phyloP scores from a whole-genome alignment of 768 basidiomycete species.

The button mushroom (Agaricus bisporus) region DNA sequence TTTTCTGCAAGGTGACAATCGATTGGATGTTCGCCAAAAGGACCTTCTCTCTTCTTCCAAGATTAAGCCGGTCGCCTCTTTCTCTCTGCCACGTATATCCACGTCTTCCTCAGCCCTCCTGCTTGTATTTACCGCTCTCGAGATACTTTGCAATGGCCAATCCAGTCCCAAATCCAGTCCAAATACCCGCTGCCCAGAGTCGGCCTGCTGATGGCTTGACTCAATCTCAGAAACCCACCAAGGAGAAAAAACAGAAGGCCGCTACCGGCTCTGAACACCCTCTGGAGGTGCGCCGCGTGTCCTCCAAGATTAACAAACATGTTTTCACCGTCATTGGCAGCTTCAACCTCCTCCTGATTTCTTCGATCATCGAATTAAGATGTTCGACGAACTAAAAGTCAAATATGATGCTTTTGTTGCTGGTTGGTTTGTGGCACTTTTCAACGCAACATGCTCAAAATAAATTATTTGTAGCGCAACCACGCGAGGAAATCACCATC shows the following conservation, averaged over 20 bases:
- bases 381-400: slow-evolving; percentile 82
- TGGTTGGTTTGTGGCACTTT: slow-evolving; percentile 33
- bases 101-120: slow-evolving; percentile 8
- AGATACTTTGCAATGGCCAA: slow-evolving; percentile 44
- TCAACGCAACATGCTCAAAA: slow-evolving; percentile 8
- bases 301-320: not conserved
- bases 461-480: slow-evolving; percentile 47
- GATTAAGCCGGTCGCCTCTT: slow-evolving; percentile 26
- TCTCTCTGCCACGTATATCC: slow-evolving; percentile 24
- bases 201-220: slow-evolving; percentile 27
- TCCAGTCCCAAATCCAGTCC: slow-evolving; percentile 43
- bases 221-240: slow-evolving; percentile 24
- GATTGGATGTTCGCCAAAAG: slow-evolving; percentile 7
- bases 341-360: slow-evolving; percentile 79
- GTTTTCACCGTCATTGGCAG: slow-evolving; percentile 29
- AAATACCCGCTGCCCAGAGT: slow-evolving; percentile 39
- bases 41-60: slow-evolving; percentile 20
- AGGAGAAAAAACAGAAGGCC: slow-evolving; percentile 42
- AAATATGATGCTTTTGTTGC: slow-evolving; percentile 80
- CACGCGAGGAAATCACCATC: slow-evolving; percentile 76
- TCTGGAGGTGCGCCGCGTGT: slow-evolving; percentile 46
- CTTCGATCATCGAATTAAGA: slow-evolving; percentile 84
- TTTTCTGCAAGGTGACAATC: slow-evolving; percentile 8
- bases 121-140: slow-evolving; percentile 13
- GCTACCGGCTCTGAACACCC: slow-evolving; percentile 41